Evolutionary conservation across 257 asterid species (phyloP), one percentile per base, ranked within the genome.

Genomic region (Solanum medicagineum): DNA sequence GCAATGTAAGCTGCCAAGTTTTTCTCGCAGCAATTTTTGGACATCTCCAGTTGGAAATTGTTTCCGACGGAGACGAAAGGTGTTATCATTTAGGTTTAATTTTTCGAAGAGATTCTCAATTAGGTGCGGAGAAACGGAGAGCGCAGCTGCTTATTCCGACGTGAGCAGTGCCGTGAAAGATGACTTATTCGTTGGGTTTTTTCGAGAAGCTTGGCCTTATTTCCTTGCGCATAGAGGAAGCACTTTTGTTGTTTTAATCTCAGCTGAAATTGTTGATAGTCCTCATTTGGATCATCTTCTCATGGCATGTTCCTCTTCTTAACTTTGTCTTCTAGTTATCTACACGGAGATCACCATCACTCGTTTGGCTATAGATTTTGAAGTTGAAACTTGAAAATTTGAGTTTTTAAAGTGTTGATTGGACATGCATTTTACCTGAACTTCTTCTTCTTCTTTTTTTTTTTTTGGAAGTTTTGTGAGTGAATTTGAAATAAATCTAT

Each of bases 151-250:
- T 29, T 84, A 87, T 53, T 59, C 14, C 66, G 66, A 55, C 24
- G 87, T 87, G 15, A 89, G 47, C 42, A 77, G 42, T 77, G 83
- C 60, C 1, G 26, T 86, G 6, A 91, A 93, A 65, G 98, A 93
- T 68, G 97, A 93, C 86, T 88, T 89, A 49, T 96, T 96, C 81
- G 97, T 96, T 84, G 86, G 87, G 7, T 96, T 94, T 88, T 96
- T 95, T n/a, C 92, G 98, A 54, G 98, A 94, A 90, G 90, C 99
- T 6, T 97, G 99, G 97, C 99, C 98, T 13, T 97, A 97, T 88
- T 92, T 95, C 86, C 91, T 86, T 79, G 97, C 99, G 15, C 98
- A 94, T 89, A 91, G 99, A 68, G 99, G 99, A 81, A 95, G 99
- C 88, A 93, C 95, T 79, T 97, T 97, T 69, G 99, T 97, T 82